A percentile compares a stretch with the other conserved stretches of the same genome.
phyloP scores from a whole-genome alignment of 345 rosid genomes.

The Eucalyptus polyanthemos region DNA sequence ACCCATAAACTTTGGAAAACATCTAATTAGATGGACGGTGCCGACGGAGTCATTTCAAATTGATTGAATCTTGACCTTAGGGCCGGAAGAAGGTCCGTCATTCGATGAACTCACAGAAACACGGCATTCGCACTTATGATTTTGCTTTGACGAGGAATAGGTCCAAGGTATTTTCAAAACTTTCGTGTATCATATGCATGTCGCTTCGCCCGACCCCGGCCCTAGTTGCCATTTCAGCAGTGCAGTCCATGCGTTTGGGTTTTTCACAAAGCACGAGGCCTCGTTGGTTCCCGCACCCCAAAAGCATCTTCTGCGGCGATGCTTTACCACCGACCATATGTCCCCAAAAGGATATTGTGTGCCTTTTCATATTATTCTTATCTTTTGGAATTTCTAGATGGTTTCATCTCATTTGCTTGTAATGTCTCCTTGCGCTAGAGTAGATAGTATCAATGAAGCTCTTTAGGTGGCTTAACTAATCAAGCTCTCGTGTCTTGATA shows the following conservation, averaged over 20 bases:
- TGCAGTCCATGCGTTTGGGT: not conserved
- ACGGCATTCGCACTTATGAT: not conserved
- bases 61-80: not conserved
- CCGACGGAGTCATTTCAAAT: not conserved
- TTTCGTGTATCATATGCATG: not conserved
- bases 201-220: not conserved
- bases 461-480: not conserved
- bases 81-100: not conserved
- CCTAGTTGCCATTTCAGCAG: not conserved
- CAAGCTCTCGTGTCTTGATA: not conserved
- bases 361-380: not conserved
- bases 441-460: not conserved
- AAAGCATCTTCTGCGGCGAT: not conserved
- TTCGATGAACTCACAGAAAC: not conserved
- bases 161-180: not conserved
- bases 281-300: not conserved
- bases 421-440: not conserved
- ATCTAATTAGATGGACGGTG: not conserved
- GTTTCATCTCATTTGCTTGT: not conserved
- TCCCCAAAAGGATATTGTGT: not conserved
- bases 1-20: not conserved
- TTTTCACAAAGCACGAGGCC: not conserved
- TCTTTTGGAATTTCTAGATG: not conserved
- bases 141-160: not conserved
- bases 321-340: not conserved